Evolutionary conservation across 345 rosid genomes (phyloP).

Genomic region (Limnanthes douglasii): DNA sequence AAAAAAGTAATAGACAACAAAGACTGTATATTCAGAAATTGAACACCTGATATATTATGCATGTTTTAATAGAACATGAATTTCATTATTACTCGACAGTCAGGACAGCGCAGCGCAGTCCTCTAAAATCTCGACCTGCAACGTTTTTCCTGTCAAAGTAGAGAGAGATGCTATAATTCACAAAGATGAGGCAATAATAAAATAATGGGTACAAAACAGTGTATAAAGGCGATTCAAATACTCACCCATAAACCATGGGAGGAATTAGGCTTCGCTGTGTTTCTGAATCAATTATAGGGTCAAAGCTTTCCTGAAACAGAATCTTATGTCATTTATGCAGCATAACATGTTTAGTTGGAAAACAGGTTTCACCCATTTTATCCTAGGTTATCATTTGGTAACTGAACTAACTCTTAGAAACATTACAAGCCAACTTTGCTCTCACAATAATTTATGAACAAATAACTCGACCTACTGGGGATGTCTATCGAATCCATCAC

Average conservation of each 20-base stretch:
- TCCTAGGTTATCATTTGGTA: too few species aligned
- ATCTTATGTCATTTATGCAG: too few species aligned
- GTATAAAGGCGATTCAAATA: too few species aligned
- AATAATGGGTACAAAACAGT: constrained; percentile 1
- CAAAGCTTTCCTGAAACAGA: constrained; percentile 59
- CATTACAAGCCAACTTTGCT: too few species aligned
- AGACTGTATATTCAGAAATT: background rate
- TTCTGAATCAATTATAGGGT: constrained; percentile 66
- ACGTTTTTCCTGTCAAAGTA: constrained; percentile 41
- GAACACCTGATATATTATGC: constrained; percentile 3
- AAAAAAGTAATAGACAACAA: constrained; percentile 7
- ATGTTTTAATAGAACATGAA: background rate
- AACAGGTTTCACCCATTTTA: too few species aligned
- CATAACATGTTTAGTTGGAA: too few species aligned
- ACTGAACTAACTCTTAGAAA: too few species aligned
- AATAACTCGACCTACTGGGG: too few species aligned
- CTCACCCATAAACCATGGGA: constrained; percentile 89
- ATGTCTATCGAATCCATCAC: too few species aligned
- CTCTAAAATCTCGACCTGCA: constrained; percentile 76
- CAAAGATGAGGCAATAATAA: background rate
- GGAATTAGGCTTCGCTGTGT: constrained; percentile 79
- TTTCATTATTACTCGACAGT: constrained; percentile 78
- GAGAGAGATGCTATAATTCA: background rate
- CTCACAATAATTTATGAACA: too few species aligned
- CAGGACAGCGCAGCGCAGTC: constrained; percentile 82